Base-by-base conservation (phyloP, 345 rosid genomes). In the Reutealis trisperma region DNA sequence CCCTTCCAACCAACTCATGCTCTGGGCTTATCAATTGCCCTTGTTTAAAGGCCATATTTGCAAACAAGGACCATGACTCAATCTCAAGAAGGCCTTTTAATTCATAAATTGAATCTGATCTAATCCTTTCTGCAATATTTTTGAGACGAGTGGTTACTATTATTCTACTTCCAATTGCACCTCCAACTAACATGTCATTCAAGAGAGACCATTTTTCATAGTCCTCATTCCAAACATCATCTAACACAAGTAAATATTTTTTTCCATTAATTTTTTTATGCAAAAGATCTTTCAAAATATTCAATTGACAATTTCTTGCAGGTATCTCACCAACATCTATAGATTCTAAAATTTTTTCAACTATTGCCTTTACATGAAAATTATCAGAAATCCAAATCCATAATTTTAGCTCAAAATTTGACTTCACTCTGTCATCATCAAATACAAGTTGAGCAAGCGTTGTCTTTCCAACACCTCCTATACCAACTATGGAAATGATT, bases 151-250 rank as follows among this genome's bases (percentile, higher is more conserved):
- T 64, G 3, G 77, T 74, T 34, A 74, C 21, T 6, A 63, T 0
- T 13, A 74, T 65, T 19, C 45, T 64, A 34, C 77, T 74, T 52
- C 70, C 77, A 63, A 1, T 65, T 13, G 71, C 77, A 64, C 70
- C 77, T 49, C 47, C 10, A 42, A 27, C 34, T 30, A 58, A 75
- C 3, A 19, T 15, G 2, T 44, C 5, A 37, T 41, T 19, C 24
- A 67, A 75, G 4, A 16, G 6, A 25, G 6, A 21, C 72, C 72
- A 75, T 67, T 32, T 59, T 9, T 19, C 13, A 16, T 18, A 11
- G 18, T 44, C 37, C 0, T 24, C 83, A n/a, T 70, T 63, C 83
- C 85, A 83, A 4, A 79, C 74, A 21, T 83, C 72, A 34, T 83
- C 83, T 7, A 79, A 76, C 25, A 83, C 67, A 1, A 83, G 80